Evolutionary conservation across 495 filamentous ascomycete species (phyloP).

Genomic region (Podospora pseudocomata): DNA sequence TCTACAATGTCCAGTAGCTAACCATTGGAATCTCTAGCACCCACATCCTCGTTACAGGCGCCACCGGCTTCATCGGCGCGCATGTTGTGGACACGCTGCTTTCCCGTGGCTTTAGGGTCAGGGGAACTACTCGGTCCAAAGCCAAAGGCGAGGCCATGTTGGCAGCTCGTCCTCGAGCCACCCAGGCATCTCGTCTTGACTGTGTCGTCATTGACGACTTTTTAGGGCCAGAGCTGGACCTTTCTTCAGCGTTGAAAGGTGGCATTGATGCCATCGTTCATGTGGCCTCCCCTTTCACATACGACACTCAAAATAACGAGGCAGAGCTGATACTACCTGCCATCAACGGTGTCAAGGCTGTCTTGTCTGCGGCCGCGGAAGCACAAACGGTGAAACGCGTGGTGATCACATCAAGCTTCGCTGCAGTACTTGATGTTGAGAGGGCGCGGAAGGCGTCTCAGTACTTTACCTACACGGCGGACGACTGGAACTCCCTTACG

Average conservation of each 20-base stretch:
- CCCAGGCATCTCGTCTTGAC: constrained; percentile 31
- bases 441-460: constrained; percentile 43
- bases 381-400: constrained; percentile 46
- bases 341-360: constrained; percentile 64
- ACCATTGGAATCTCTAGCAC: neutral
- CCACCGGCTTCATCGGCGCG: constrained; percentile 53
- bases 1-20: neutral
- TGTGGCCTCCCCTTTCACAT: constrained; percentile 41
- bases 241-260: constrained; percentile 36
- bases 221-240: constrained; percentile 12
- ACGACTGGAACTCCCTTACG: constrained; percentile 65
- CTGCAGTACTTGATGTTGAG: constrained; percentile 41
- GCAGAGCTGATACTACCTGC: constrained; percentile 59
- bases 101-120: constrained; percentile 43
- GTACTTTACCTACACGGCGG: constrained; percentile 58
- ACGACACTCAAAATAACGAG: constrained; percentile 38
- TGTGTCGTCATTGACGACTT: constrained; percentile 40
- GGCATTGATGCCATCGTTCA: constrained; percentile 40
- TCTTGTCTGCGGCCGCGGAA: constrained; percentile 55
- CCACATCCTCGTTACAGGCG: constrained; percentile 49
- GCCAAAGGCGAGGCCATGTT: constrained; percentile 37
- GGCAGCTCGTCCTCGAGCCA: constrained; percentile 28
- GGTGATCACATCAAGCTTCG: constrained; percentile 51
- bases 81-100: constrained; percentile 50
- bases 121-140: constrained; percentile 43